Conservation (phyloP, 2,329 filamentous ascomycete genomes). For the Ceratocystis lukuohia region DNA sequence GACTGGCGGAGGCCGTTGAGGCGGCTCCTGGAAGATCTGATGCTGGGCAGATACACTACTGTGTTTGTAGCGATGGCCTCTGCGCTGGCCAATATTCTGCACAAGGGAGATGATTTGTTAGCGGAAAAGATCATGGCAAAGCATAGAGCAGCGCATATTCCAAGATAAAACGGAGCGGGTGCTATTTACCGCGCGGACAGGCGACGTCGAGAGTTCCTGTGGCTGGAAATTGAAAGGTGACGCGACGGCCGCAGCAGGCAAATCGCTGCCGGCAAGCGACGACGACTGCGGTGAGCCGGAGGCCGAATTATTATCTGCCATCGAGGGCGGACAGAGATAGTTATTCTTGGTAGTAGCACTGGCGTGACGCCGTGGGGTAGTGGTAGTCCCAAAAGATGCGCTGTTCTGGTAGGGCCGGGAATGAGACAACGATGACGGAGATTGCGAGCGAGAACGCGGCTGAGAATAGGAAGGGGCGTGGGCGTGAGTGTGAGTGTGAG, state of each 20-base stretch:
- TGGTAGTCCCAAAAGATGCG: not conserved
- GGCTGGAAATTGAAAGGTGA: constrained; percentile 95
- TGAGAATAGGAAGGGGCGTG: constrained; percentile 36
- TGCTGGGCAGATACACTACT: constrained; percentile 78
- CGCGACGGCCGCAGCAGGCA: constrained; percentile 14
- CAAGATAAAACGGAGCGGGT: not conserved
- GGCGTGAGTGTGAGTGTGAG: not conserved
- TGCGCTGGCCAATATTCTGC: constrained; percentile 77
- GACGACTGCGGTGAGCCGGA: not conserved
- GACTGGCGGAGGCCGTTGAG: constrained; percentile 69
- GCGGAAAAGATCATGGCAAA: not conserved
- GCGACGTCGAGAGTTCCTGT: constrained; percentile 58
- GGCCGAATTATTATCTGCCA: constrained; percentile 27
- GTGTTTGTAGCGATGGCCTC: constrained; percentile 96
- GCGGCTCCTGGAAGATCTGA: constrained; percentile 90
- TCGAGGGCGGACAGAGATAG: constrained; percentile 25
- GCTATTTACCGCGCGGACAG: constrained; percentile 58
- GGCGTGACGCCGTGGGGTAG: not conserved
- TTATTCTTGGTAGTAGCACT: constrained; percentile 3
- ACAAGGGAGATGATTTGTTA: not conserved
- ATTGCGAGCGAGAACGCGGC: constrained; percentile 30
- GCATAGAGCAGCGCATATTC: not conserved
- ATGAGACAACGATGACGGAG: not conserved
- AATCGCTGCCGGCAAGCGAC: not conserved
- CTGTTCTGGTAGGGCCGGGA: not conserved